Base-by-base conservation (phyloP, 768 basidiomycete genomes). In the Mycena albidolilacea region DNA sequence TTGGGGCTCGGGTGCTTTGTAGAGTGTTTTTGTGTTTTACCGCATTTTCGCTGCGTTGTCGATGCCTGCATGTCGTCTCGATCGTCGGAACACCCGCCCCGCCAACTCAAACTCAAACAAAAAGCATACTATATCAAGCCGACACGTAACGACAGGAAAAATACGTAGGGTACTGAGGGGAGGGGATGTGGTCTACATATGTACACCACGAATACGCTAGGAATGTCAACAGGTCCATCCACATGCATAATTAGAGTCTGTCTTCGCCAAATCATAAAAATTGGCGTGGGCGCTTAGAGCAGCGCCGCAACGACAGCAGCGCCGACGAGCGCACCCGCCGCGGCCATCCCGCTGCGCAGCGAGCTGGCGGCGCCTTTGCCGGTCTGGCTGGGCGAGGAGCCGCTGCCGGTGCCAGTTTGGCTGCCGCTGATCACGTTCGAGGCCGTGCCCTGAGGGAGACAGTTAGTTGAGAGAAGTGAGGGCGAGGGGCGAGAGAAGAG, bases 141-240 rank as follows among this genome's bases (percentile, higher is more conserved):
- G 39, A 35, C 63, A 64, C 15, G 63, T 64, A 64, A 64, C 23
- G 63, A 64, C 63, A 64, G 63, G 37, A 30, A 30, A 50, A 64
- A 52, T 52, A 64, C 63, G 63, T 64, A 64, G 35, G 46, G 63
- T 64, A 64, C 50, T 46, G 63, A 64, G 63, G 35, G 62, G 35
- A 23, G 5, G 44, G 30, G 41, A 14, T 30, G 21, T 12, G 46
- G 63, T 17, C 5, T 35, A 57, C 15, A 21, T 64, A 14, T 44
- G 7, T n/a, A 19, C 30, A 35, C 46, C 44, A 64, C 46, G 63
- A 35, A 64, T 64, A 30, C 30, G 30, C 30, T 30, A 30, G 30
- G 30, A 23, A 23, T n/a, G 39, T 23, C n/a, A 23, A 41, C 14
- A 39, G 44, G 60, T 61, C 60, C 60, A 43, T 41, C 10, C 19